These are phyloP conservation scores for Artomyces pyxidatus DNA, from an alignment of 768 basidiomycete genomes.

Conservation along the genomic window DNA sequence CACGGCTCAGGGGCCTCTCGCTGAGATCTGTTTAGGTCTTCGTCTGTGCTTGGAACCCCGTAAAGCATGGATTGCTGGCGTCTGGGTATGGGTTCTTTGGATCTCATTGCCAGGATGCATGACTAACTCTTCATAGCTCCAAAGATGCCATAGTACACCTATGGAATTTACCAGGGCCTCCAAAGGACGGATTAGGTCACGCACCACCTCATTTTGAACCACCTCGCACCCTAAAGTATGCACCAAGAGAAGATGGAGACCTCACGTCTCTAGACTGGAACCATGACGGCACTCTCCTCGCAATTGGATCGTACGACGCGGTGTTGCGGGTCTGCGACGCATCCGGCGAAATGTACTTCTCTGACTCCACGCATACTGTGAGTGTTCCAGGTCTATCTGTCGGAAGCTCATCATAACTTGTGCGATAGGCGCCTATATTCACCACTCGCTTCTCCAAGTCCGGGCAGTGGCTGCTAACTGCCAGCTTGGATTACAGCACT, in stretches of 20 bases:
- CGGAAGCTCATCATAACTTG: too few species aligned
- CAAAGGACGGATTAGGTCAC: conserved; percentile 13
- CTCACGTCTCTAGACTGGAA: conserved; percentile 77
- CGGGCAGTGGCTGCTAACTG: conserved; percentile 66
- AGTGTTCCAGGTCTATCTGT: too few species aligned
- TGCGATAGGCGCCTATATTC: conserved; percentile 75
- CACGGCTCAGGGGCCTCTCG: too few species aligned
- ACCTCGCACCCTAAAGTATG: conserved; percentile 38
- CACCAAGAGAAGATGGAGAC: conserved; percentile 43
- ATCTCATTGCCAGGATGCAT: not conserved
- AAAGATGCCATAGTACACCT: conserved; percentile 69
- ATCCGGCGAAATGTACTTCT: conserved; percentile 55
- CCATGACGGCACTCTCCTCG: conserved; percentile 60
- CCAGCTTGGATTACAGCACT: conserved; percentile 68
- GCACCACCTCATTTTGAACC: conserved; percentile 24
- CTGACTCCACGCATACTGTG: conserved; percentile 60
- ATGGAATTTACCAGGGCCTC: conserved; percentile 53
- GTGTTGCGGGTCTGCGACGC: conserved; percentile 60
- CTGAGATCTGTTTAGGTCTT: conserved; percentile 78
- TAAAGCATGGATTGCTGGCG: conserved; percentile 47
- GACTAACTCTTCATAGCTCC: conserved; percentile 36
- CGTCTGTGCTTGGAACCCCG: conserved; percentile 74
- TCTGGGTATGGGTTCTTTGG: conserved; percentile 48
- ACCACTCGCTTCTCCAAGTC: conserved; percentile 67
- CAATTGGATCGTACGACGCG: conserved; percentile 72